phyloP scores from a whole-genome alignment of 441 rosid species.

The Brassica balearica region DNA sequence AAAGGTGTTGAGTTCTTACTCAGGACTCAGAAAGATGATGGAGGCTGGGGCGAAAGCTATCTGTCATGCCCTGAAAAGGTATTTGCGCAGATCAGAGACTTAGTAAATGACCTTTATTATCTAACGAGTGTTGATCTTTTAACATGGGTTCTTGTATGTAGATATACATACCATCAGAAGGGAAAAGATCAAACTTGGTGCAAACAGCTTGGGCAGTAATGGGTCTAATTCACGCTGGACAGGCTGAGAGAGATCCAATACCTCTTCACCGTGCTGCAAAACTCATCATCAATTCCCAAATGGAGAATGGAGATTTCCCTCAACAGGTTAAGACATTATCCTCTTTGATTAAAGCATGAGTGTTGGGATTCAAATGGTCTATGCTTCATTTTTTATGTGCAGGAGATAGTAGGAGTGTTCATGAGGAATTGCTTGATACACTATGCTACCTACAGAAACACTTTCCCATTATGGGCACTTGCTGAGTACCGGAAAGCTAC shows the following conservation, averaged over 20 bases:
- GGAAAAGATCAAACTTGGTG: constrained; percentile 41
- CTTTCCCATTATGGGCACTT: constrained; percentile 46
- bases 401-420: constrained; percentile 45
- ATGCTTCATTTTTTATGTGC: not conserved
- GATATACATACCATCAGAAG: constrained; percentile 44
- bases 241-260: constrained; percentile 44
- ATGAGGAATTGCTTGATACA: constrained; percentile 42
- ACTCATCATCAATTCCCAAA: constrained; percentile 41
- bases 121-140: not conserved
- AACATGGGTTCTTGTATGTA: not conserved
- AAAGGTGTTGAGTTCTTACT: constrained; percentile 43
- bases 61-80: constrained; percentile 50
- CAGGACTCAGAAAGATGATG: constrained; percentile 47
- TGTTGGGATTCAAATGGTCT: not conserved
- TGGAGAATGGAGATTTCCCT: constrained; percentile 47
- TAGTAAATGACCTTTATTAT: not conserved
- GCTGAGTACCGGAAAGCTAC: constrained; percentile 32
- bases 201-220: constrained; percentile 46
- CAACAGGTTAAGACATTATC: constrained; percentile 41
- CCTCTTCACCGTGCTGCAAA: constrained; percentile 49
- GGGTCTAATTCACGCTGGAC: constrained; percentile 43
- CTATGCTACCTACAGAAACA: constrained; percentile 38
- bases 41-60: constrained; percentile 67
- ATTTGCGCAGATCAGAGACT: not conserved
- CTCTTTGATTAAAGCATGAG: not conserved